Evolutionary conservation across 805 yeast species (phyloP).

Genomic region (Grigorovia transvaalensis): DNA sequence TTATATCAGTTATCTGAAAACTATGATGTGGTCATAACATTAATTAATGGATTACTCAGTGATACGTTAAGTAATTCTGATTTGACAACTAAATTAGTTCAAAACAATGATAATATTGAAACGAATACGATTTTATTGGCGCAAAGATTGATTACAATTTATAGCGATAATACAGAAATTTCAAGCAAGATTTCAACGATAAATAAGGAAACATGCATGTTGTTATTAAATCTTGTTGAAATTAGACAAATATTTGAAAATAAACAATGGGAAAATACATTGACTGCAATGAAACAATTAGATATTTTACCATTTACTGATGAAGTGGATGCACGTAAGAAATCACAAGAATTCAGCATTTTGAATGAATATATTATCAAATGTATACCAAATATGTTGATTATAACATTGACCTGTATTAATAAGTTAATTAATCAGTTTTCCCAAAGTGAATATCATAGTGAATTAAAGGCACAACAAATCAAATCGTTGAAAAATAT

Average conservation of each 20-base stretch:
- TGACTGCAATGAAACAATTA: slow-evolving; percentile 45
- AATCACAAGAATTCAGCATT: slow-evolving; percentile 56
- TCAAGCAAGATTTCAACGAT: slow-evolving; percentile 42
- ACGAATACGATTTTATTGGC: slow-evolving; percentile 33
- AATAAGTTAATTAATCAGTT: slow-evolving; percentile 44
- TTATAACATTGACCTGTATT: slow-evolving; percentile 72
- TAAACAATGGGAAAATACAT: slow-evolving; percentile 48
- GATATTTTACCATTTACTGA: slow-evolving; percentile 50
- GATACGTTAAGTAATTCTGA: slow-evolving; percentile 67
- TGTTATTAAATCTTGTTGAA: slow-evolving; percentile 54
- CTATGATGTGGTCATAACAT: slow-evolving; percentile 64
- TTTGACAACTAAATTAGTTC: slow-evolving; percentile 40
- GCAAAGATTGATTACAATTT: slow-evolving; percentile 24
- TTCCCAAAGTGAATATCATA: slow-evolving; percentile 30
- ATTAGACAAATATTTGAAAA: slow-evolving; percentile 51
- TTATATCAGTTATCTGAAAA: slow-evolving; percentile 85
- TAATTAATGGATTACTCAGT: slow-evolving; percentile 68
- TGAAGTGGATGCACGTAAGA: slow-evolving; percentile 32
- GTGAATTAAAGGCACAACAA: slow-evolving; percentile 43
- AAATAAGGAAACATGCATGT: slow-evolving; percentile 54
- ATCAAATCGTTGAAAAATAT: slow-evolving; percentile 44
- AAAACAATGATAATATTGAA: slow-evolving; percentile 32
- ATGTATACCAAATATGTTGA: slow-evolving; percentile 68
- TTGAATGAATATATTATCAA: slow-evolving; percentile 64
- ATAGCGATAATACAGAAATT: slow-evolving; percentile 42